A percentile compares a stretch with the other conserved stretches of the same genome.
Conservation (phyloP, 2,329 filamentous ascomycete species). For the Nemania sp. region DNA sequence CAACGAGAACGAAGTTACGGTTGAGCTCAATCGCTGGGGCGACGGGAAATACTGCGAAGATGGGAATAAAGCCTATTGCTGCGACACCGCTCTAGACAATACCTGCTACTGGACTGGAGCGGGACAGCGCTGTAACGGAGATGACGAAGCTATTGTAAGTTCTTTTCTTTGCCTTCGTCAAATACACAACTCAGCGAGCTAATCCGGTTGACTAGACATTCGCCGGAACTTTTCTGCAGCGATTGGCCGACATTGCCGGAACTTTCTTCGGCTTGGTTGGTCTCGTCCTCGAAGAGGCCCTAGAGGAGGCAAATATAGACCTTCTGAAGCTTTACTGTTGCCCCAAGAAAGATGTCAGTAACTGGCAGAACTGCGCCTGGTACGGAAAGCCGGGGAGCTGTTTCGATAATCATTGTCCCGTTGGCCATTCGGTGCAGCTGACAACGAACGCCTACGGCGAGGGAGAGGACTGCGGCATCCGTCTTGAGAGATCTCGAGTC, state of each 20-base stretch:
- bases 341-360: not conserved
- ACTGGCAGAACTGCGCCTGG: constrained; percentile 30
- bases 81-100: not conserved
- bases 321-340: constrained; percentile 2
- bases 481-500: constrained; percentile 30
- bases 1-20: not conserved
- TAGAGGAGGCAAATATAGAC: not conserved
- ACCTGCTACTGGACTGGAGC: constrained; percentile 1
- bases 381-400: constrained; percentile 41
- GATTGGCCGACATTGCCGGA: not conserved
- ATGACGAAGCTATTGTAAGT: not conserved
- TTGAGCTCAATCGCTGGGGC: constrained; percentile 4
- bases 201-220: too few relatives aligned
- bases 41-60: constrained; percentile 5
- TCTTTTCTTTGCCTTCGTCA: too few relatives aligned
- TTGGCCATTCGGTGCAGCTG: constrained; percentile 34
- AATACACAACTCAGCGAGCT: too few relatives aligned
- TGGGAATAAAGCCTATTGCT: constrained; percentile 8
- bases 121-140: not conserved
- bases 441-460: constrained; percentile 35
- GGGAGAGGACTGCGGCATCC: constrained; percentile 31
- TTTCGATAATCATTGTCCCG: constrained; percentile 40
- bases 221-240: not conserved
- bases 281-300: not conserved
- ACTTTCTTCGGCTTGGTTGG: not conserved